These are phyloP conservation scores for Metschnikowia hibisci DNA, from an alignment of 805 yeast genomes.

Conservation along the genomic window DNA sequence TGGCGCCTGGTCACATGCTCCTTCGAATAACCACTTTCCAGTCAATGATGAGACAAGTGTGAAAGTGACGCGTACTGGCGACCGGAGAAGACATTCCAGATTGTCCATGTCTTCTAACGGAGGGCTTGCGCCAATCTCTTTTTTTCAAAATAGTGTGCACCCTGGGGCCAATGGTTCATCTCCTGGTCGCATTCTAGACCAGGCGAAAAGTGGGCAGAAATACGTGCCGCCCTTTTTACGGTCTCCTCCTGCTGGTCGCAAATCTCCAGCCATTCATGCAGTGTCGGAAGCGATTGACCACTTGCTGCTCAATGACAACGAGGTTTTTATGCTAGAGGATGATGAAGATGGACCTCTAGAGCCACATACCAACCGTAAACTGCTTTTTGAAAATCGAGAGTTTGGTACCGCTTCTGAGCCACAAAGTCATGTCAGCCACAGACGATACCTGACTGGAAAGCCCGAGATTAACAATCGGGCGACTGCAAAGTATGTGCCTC, in stretches of 20 bases:
- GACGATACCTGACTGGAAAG: conserved; percentile 7
- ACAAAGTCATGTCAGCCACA: not conserved
- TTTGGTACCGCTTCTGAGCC: not conserved
- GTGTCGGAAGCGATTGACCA: conserved; percentile 36
- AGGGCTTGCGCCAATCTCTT: not conserved
- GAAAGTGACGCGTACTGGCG: conserved; percentile 5
- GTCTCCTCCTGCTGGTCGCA: conserved; percentile 28
- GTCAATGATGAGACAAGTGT: conserved; percentile 1
- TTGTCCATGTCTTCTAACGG: not conserved
- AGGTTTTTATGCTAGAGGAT: conserved; percentile 42
- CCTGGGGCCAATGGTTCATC: not conserved
- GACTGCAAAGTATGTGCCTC: conserved; percentile 64
- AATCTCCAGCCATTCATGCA: conserved; percentile 33
- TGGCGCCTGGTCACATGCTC: conserved; percentile 1
- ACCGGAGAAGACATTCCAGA: conserved; percentile 7
- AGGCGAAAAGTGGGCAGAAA: conserved; percentile 23
- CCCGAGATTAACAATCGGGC: not conserved
- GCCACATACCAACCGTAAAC: not conserved
- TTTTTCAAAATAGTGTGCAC: not conserved
- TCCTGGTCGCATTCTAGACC: not conserved
- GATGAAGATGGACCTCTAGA: conserved; percentile 19
- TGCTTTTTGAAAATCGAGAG: conserved; percentile 1
- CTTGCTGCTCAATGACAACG: conserved; percentile 31
- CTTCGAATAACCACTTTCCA: not conserved
- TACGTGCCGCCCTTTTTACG: conserved; percentile 42